phyloP scores from a whole-genome alignment of 345 rosid genomes.

The Rubroshorea leprosula region DNA sequence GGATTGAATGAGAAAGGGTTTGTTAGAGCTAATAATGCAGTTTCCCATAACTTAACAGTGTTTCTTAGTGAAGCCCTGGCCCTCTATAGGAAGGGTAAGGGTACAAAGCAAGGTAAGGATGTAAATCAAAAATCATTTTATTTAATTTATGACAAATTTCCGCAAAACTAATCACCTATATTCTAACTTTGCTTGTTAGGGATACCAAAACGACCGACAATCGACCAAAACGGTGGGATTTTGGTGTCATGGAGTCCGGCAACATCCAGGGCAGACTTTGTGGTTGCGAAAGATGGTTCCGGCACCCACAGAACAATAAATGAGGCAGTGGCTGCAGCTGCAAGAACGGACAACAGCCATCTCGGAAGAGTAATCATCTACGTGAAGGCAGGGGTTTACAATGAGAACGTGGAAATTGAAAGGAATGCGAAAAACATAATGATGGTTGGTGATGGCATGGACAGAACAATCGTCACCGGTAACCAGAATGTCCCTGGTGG shows the following conservation, averaged over 20 bases:
- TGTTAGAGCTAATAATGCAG: constrained; percentile 12
- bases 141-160: no score
- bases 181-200: constrained; percentile 4
- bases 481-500: constrained; percentile 47
- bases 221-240: constrained; percentile 25
- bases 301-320: constrained; percentile 40
- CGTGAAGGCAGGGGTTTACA: constrained; percentile 65
- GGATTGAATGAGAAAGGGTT: constrained; percentile 35
- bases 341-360: constrained; percentile 31
- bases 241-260: constrained; percentile 39
- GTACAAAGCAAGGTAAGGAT: constrained; percentile 21
- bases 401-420: constrained; percentile 51
- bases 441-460: constrained; percentile 83
- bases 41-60: constrained; percentile 31
- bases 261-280: constrained; percentile 35
- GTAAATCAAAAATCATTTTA: no score
- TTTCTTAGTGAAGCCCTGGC: constrained; percentile 41
- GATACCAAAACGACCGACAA: not conserved
- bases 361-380: constrained; percentile 37
- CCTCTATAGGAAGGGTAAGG: constrained; percentile 19
- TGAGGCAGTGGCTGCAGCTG: constrained; percentile 35
- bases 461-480: constrained; percentile 52
- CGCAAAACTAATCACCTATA: not conserved
- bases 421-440: constrained; percentile 41
- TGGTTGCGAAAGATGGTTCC: constrained; percentile 47